Evolutionary conservation across 768 basidiomycete species (phyloP), one percentile per base, ranked within the genome.

Genomic region (Tylopilus plumbeoviolaceoides): DNA sequence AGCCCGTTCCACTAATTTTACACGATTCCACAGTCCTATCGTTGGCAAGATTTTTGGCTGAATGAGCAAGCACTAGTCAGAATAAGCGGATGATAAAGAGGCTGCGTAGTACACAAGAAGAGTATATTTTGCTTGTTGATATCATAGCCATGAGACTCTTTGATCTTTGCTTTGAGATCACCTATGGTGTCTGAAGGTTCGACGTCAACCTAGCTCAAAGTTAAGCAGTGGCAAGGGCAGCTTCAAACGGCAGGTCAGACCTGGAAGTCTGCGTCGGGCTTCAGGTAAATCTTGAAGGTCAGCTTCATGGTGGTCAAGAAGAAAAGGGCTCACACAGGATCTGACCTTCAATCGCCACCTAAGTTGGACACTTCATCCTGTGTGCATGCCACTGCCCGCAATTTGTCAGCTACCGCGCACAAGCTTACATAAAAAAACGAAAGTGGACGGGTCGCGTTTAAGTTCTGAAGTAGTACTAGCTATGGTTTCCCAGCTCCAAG

Each of bases 221-320:
- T 39, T 39, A n/a, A 39, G 28, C 8, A 30, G 5, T 30, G 7
- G 30, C 17, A 39, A 39, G 35, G 9, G 39, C 17, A 9, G 12
- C 36, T 15, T 17, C 20, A n/a, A 30, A 17, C 11, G 28, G 23
- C 9, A 31, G 38, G n/a, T 21, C 47, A 20, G 7, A 48, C 53
- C 27, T 54, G 11, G 12, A 54, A 54, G 4, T 44, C 53, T 10
- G 42, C 35, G 5, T 40, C 42, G 9, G 47, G 42, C 28, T 54
- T 27, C 47, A 30, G 35, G 43, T 54, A 54, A 23, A 44, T 20
- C 47, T 42, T 54, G 21, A 54, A 11, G n/a, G 41, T 44, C 25
- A 54, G 1, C 53, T 48, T 48, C 53, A 54, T 54, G 17, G 43
- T 48, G 47, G 53, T 44, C 35, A 35, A 44, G n/a, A 42, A 30